These are phyloP conservation scores for Tetrahymena thermophila DNA, from an alignment of 73 alveolate species.

Conservation along the genomic window DNA sequence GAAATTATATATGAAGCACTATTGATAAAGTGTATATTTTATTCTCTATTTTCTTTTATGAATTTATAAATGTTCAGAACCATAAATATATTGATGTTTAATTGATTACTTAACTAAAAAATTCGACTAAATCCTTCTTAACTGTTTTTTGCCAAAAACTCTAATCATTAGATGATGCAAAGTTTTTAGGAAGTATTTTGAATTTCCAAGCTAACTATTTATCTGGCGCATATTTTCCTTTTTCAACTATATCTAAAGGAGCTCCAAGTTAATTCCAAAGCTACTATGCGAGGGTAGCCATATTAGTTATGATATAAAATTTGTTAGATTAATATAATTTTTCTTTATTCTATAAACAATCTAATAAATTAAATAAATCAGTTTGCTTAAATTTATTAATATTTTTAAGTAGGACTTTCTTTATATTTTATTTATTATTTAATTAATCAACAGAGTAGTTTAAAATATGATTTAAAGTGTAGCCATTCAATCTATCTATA, in stretches of 20 bases:
- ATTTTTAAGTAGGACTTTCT: not conserved
- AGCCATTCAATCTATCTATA: not conserved
- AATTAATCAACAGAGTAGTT: not conserved
- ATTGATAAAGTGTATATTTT: not conserved
- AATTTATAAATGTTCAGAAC: not conserved
- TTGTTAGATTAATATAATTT: not conserved
- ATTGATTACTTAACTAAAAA: not conserved
- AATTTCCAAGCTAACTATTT: not conserved
- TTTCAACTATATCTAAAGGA: not conserved
- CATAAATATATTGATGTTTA: not conserved
- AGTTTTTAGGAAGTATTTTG: not conserved
- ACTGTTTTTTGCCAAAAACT: not conserved
- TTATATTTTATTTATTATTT: not conserved
- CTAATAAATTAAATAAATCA: not conserved
- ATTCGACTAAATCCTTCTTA: not conserved
- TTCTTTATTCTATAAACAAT: not conserved
- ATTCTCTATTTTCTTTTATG: not conserved
- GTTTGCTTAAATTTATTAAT: not conserved
- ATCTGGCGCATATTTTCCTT: not conserved
- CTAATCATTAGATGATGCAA: not conserved
- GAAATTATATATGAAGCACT: not conserved
- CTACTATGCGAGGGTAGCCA: not conserved
- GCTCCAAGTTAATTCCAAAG: not conserved
- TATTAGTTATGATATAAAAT: not conserved
- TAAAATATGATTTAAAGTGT: not conserved